Base-by-base conservation (phyloP, 345 rosid species). In the Gossypium sturtianum region DNA sequence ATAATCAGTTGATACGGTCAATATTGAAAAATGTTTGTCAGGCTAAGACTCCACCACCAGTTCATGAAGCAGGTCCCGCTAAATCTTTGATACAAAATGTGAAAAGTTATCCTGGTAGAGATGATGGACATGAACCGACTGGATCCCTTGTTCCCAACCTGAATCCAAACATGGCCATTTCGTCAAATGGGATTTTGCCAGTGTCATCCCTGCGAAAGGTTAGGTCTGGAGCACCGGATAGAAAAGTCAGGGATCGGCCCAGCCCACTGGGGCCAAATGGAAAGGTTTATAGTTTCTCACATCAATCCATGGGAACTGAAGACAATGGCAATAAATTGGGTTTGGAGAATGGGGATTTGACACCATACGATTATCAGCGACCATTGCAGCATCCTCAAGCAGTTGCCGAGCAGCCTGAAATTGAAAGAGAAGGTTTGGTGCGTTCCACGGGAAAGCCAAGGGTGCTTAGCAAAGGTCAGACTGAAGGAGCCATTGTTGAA, bases 261-360 rank as follows among this genome's bases (percentile, higher is more conserved):
- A 88, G 92, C 76, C 84, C 88, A 0, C 89, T 95, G 71, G 97
- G 99, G 62, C 92, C 86, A 76, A 93, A 90, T 75, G 98, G 97
- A 64, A 93, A 90, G 87, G 88, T 87, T 68, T 94, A 87, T 29
- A 80, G 77, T 82, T 65, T 82, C 81, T 69, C 85, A 57, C 86
- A 86, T 76, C 89, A 83, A 53, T 82, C 82, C n/a, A 68, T 75
- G 63, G 86, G 88, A 67, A 60, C 78, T n/a, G 91, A 89, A 75
- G 90, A 86, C 59, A 81, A 82, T 43, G 79, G 85, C 43, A 77
- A 74, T 80, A 85, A 82, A 66, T 53, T 78, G 66, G 73, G 70
- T 68, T 53, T 78, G 71, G 93, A 88, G 74, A 91, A 95, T 82
- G 96, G 97, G 68, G 83, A 83, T 78, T 77, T 84, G 85, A 77